A percentile compares a stretch with the other conserved stretches of the same genome.
Conservation (phyloP, 108 stramenopile genomes). For the Cyclotella cryptica region DNA sequence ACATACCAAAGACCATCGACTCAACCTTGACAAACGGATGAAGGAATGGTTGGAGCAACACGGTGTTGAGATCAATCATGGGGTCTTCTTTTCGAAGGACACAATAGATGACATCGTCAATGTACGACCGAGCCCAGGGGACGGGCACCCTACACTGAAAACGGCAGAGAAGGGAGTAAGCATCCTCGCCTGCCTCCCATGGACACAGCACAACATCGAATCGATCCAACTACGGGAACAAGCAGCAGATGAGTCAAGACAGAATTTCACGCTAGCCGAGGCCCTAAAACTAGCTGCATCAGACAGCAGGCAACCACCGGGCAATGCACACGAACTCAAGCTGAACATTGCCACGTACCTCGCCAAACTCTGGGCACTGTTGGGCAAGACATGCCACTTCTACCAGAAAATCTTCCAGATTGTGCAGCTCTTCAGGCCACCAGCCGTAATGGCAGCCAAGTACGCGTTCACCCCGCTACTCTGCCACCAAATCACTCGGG, state of each 20-base stretch:
- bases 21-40: background rate
- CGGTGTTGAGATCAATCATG: too few species aligned
- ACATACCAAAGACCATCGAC: too few species aligned
- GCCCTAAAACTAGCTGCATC: background rate
- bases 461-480: background rate
- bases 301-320: too few species aligned
- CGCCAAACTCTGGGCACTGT: too few species aligned
- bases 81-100: too few species aligned
- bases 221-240: background rate
- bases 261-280: slow-evolving; percentile 10
- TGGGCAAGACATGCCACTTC: too few species aligned
- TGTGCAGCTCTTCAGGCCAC: too few species aligned
- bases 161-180: too few species aligned
- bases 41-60: slow-evolving; percentile 2
- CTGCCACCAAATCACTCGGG: slow-evolving; percentile 19
- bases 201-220: slow-evolving; percentile 3
- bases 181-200: slow-evolving; percentile 7
- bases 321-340: too few species aligned
- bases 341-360: too few species aligned
- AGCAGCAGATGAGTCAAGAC: background rate
- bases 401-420: too few species aligned
- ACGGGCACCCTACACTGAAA: background rate
- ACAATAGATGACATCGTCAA: slow-evolving; percentile 22
- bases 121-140: background rate
- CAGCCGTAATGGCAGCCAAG: background rate